These are phyloP conservation scores for Camellia lanceoleosa DNA, from an alignment of 148 eudicot genomes.

Conservation along the genomic window DNA sequence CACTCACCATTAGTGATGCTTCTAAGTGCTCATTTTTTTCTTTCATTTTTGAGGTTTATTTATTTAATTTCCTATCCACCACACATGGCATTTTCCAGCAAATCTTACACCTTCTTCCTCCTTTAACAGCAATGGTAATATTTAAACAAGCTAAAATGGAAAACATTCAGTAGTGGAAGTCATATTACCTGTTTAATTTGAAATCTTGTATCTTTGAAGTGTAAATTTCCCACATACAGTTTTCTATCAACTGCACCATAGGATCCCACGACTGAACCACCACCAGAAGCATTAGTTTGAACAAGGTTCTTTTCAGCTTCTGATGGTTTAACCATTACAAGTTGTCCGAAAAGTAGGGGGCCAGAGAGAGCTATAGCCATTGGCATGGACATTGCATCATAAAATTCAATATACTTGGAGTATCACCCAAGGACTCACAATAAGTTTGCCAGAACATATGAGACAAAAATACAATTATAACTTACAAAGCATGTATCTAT, in stretches of 20 bases:
- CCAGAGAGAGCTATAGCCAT: slow-evolving; percentile 97
- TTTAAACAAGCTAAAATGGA: neutral
- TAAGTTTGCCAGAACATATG: slow-evolving; percentile 21
- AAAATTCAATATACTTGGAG: slow-evolving; percentile 88
- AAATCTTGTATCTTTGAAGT: slow-evolving; percentile 87
- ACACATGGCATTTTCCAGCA: neutral
- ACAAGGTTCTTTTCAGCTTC: slow-evolving; percentile 99
- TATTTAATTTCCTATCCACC: neutral
- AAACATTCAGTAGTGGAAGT: neutral
- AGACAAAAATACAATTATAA: slow-evolving; percentile 12
- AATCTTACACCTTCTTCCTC: neutral
- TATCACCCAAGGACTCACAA: slow-evolving; percentile 13
- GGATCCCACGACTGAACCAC: slow-evolving; percentile 66
- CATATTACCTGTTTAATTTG: slow-evolving; percentile 52
- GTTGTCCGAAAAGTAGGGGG: slow-evolving; percentile 84
- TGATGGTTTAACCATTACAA: slow-evolving; percentile 98
- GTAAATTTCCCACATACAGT: slow-evolving; percentile 91
- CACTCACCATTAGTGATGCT: too few species aligned
- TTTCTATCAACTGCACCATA: slow-evolving; percentile 94
- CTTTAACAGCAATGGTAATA: neutral
- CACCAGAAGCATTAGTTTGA: slow-evolving; percentile 70
- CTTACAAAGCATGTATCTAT: slow-evolving; percentile 40
- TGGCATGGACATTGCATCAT: slow-evolving; percentile 92
- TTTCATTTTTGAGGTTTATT: neutral
- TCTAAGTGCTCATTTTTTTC: neutral